Conservation (phyloP, 1,139 yeast genomes). For the Scheffersomyces quercinus region DNA sequence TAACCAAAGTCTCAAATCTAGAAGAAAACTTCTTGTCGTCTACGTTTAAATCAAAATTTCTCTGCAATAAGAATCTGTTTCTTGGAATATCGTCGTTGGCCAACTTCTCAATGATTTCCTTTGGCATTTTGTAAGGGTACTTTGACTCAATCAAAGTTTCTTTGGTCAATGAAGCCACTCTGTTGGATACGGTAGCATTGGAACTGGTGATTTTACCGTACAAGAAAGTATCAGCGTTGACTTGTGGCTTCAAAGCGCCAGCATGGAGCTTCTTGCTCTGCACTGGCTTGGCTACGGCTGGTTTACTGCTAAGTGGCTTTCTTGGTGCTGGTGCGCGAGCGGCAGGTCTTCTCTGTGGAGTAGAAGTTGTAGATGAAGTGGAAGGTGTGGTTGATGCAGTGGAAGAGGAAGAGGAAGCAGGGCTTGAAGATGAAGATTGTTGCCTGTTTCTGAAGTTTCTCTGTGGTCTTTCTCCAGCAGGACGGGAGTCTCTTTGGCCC, state of each 20-base stretch:
- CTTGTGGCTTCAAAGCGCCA: constrained; percentile 21
- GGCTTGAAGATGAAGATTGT: not conserved
- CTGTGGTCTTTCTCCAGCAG: constrained; percentile 1
- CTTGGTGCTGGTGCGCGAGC: constrained; percentile 4
- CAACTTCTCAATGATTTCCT: constrained; percentile 28
- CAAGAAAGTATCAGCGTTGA: constrained; percentile 34
- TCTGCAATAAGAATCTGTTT: constrained; percentile 38
- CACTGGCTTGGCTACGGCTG: not conserved
- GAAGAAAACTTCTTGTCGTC: constrained; percentile 23
- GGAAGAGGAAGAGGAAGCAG: not conserved
- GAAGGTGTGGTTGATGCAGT: not conserved
- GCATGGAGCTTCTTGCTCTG: constrained; percentile 14
- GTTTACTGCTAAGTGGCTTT: not conserved
- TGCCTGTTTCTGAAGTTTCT: constrained; percentile 4
- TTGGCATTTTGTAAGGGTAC: constrained; percentile 47
- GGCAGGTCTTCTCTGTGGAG: not conserved
- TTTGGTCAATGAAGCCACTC: constrained; percentile 46
- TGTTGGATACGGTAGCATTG: constrained; percentile 31
- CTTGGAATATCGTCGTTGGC: constrained; percentile 24
- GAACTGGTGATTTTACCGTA: constrained; percentile 41
- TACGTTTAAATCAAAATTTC: constrained; percentile 30
- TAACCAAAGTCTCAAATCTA: constrained; percentile 33
- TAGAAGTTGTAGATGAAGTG: not conserved
- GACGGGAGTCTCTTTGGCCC: constrained; percentile 2
- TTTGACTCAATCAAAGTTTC: constrained; percentile 40